Base-by-base conservation (phyloP, 805 yeast species). In the Blastobotrys terrestris region DNA sequence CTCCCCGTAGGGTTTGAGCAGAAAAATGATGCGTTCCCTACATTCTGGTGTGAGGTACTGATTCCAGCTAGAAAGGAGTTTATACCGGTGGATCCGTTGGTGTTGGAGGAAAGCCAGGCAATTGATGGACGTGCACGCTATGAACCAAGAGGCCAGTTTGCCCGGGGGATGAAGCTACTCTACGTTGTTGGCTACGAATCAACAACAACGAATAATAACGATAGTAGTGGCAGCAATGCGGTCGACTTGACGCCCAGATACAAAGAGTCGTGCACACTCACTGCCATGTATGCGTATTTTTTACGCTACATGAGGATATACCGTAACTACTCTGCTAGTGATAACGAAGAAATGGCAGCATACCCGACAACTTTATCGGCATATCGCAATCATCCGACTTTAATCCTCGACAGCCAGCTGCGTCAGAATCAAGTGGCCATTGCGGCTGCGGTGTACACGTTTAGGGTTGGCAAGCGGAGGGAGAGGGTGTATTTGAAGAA, bases 21-120 rank as follows among this genome's bases (percentile, higher is more conserved):
- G 35, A 26, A 26, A 5, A 26, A 26, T 26, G 11, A 26, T 26
- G 39, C 47, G 52, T 50, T 51, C 14, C 54, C 54, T 1, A 51
- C 39, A 3, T 51, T 51, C 39, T 87, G 95, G 95, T 79, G 79
- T 42, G 95, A 87, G 64, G 91, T 84, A 0, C 87, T 92, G 92
- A 85, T 86, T 63, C 77, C 77, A 55, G 79, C 75, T 56, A 66
- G 78, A 7, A 78, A 80, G 55, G 76, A 73, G 49, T 86, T 90
- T 85, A 74, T 85, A n/a, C 82, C 90, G 3, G 71, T 87, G 2
- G 95, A 87, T 60, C 88, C 94, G 0, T 70, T 81, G 0, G 80
- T 81, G 39, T 75, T 81, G 51, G 69, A 78, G 52, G 69, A 75
- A 1, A 78, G 35, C 11, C 35, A 6, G 35, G 35, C 35, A 11